Base-by-base conservation (phyloP, 1,284 basidiomycete species). In the Ceratobasidium sp. region DNA sequence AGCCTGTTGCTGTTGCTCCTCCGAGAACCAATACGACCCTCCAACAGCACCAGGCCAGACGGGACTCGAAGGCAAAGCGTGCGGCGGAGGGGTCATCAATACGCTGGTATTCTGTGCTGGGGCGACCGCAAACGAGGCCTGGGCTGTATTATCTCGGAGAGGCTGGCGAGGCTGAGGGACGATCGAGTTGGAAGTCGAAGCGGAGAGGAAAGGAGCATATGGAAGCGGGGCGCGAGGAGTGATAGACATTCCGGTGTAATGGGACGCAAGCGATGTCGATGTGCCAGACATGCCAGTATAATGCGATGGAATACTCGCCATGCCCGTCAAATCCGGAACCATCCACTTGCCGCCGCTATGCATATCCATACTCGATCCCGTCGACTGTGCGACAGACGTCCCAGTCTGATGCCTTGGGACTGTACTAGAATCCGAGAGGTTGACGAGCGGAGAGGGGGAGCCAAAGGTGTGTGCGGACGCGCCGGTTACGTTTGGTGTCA, bases 11-110 rank as follows among this genome's bases (percentile, higher is more conserved):
- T 46, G 61, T 32, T 57, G 52, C 46, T 57, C 71, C 29, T 69
- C 52, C 8, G 67, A 69, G 52, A 64, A 64, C 71, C 71, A 74
- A 74, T 74, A 74, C 44, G 59, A 64, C 17, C 71, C 71, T 22
- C 71, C 71, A 25, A 74, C 46, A 15, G 71, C 71, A 17, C 71
- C 71, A 1, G 71, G 71, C 71, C 71, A 74, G 44, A 74, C 71
- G 1, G 71, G 71, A 29, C 71, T 74, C 19, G 71, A 74, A 19
- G 71, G 71, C 1, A 74, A 13, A 43, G 43, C 71, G 13, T 74
- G 71, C 4, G 71, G 71, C 19, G 71, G 71, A 5, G 71, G 71
- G 32, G 57, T 64, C 40, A 74, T 74, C 9, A 64, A 49, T 15
- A 71, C 11, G n/a, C 46, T 44, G 6, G 51, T 52, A 25, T 34